Evolutionary conservation across 768 basidiomycete species (phyloP), one percentile per base, ranked within the genome.

Genomic region (Auriculariales sp.): DNA sequence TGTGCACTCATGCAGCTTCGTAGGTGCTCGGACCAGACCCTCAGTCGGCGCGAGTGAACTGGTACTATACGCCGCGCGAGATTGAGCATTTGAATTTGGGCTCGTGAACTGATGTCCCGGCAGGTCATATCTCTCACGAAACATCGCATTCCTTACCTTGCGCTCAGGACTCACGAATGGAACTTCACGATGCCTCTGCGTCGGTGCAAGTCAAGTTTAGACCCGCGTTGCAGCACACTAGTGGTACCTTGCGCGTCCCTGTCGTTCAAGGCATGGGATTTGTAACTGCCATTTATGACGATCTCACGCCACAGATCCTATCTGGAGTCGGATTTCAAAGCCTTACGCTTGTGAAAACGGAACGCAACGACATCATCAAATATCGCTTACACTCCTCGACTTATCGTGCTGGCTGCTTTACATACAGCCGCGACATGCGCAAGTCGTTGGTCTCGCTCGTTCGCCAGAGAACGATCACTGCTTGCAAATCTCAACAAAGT

Each of bases 241-340:
- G 22, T 14, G 42, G 15, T 7, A 24, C 27, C 19, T 22, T 51
- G 6, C 27, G 25, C n/a, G 29, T 51, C 24, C 50, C 50, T 15
- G 28, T 51, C 19, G 44, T 51, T 14, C 50, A 51, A 29, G 50
- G 50, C 19, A 35, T 31, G 24, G 50, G 32, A 7, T 51, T 51
- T 24, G 34, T 51, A 6, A 31, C 50, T 9, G 50, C 50, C 12
- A 14, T 46, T 3, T 51, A 51, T 31, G 12, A 19, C 17, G 22
- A 22, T 4, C 27, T 45, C 14, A 46, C 42, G 15, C 50, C 50
- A n/a, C 11, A 11, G 31, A 30, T 51, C 24, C n/a, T 14, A 24
- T 51, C 50, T 30, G 30, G 24, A 14, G 44, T 51, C 22, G 29
- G 28, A 7, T 51, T 51, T 25, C 42, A 31, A 24, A 25, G 19